A percentile compares a stretch with the other conserved stretches of the same genome.
phyloP scores from a whole-genome alignment of 31 red algal genomes.

The Odonthalia washingtoniensis region DNA sequence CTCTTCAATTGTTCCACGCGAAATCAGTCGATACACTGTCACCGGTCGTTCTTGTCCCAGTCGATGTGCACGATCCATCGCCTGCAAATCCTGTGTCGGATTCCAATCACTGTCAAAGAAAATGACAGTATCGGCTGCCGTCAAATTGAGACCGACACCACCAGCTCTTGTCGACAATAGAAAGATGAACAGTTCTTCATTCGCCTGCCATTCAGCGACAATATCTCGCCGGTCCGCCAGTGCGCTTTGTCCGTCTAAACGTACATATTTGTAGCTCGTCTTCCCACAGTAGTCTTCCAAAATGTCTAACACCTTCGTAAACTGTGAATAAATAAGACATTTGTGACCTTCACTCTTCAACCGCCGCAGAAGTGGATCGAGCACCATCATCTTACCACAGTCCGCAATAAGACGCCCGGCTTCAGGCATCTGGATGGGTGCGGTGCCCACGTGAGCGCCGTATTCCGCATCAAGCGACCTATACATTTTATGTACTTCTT shows the following conservation, averaged over 20 bases:
- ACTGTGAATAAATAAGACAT: slow-evolving; percentile 96
- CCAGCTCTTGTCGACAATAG: slow-evolving; percentile 96
- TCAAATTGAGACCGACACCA: slow-evolving; percentile 98
- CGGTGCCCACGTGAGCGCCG: slow-evolving; percentile 74
- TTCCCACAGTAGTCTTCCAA: slow-evolving; percentile 87
- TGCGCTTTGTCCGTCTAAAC: slow-evolving; percentile 94
- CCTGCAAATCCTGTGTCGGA: slow-evolving; percentile 96
- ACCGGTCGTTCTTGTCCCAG: slow-evolving; percentile 97
- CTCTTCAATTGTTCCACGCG: slow-evolving; percentile 97
- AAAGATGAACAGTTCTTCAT: slow-evolving; percentile 92
- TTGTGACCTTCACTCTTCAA: slow-evolving; percentile 84
- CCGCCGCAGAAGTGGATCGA: slow-evolving; percentile 82
- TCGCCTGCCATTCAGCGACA: slow-evolving; percentile 90
- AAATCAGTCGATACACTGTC: slow-evolving; percentile 95
- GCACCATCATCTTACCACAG: slow-evolving; percentile 92
- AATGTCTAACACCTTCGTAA: slow-evolving; percentile 87
- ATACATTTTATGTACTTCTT: slow-evolving; percentile 62
- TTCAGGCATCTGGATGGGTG: slow-evolving; percentile 84
- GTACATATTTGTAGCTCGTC: slow-evolving; percentile 84
- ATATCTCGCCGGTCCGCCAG: slow-evolving; percentile 91
- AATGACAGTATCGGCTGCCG: slow-evolving; percentile 96
- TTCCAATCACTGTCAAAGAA: slow-evolving; percentile 99
- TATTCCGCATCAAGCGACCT: slow-evolving; percentile 69
- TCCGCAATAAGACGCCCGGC: slow-evolving; percentile 87
- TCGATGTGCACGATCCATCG: slow-evolving; percentile 97